Percentiles rank a stretch among this genome's conserved stretches.
Conservation (phyloP, 768 basidiomycete species). For the Vishniacozyma victoriae region DNA sequence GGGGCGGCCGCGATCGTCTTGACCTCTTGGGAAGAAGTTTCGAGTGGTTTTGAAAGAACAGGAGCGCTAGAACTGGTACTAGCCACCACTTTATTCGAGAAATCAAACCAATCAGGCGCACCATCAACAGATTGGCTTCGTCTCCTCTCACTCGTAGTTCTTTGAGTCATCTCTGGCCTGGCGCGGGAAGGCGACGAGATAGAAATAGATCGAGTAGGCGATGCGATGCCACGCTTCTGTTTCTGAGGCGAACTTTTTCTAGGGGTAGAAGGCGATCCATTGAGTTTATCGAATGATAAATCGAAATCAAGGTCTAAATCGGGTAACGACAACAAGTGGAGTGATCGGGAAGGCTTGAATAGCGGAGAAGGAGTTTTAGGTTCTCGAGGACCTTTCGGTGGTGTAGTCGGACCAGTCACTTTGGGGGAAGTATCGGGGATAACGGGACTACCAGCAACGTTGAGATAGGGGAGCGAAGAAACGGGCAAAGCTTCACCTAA, state of each 20-base stretch:
- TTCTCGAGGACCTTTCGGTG: conserved; percentile 1
- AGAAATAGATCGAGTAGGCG: background rate
- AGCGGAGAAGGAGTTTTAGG: background rate
- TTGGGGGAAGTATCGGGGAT: conserved; percentile 7
- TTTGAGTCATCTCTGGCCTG: background rate
- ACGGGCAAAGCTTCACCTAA: conserved; percentile 5
- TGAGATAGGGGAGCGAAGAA: conserved; percentile 25
- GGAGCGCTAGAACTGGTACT: conserved; percentile 1
- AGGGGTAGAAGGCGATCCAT: conserved; percentile 28
- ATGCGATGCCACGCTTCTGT: conserved; percentile 3
- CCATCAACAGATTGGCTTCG: conserved; percentile 35
- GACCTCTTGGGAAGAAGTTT: background rate
- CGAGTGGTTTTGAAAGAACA: background rate
- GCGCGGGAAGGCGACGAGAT: background rate
- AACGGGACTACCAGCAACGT: conserved; percentile 1
- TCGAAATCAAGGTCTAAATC: conserved; percentile 42
- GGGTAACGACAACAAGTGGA: conserved; percentile 42
- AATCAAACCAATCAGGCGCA: background rate
- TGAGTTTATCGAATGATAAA: conserved; percentile 31
- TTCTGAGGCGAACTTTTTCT: conserved; percentile 20
- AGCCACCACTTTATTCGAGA: background rate
- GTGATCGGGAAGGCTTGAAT: conserved; percentile 29
- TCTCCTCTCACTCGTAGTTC: conserved; percentile 13
- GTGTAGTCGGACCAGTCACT: conserved; percentile 2
- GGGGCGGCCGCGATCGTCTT: background rate